These are phyloP conservation scores for Aspergillus tubingensis DNA, from an alignment of 2,329 filamentous ascomycete species.

Conservation along the genomic window DNA sequence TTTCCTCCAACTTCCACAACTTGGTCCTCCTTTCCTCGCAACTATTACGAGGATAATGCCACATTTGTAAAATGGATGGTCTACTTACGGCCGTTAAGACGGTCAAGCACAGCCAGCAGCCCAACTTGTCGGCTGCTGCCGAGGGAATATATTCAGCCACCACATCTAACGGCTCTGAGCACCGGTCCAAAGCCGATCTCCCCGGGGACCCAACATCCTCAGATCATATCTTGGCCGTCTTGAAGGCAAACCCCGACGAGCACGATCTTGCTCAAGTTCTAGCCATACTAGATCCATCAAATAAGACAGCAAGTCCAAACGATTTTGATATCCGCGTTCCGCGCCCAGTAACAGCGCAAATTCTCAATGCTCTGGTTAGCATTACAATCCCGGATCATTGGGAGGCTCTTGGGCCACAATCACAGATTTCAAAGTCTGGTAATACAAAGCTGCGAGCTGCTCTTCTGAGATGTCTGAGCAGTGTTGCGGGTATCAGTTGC, in stretches of 20 bases:
- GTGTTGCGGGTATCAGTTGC: constrained; percentile 76
- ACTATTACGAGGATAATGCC: constrained; percentile 10
- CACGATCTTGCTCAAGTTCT: constrained; percentile 35
- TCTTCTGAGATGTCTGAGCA: constrained; percentile 68
- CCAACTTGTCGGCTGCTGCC: constrained; percentile 20
- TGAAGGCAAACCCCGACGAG: constrained; percentile 44
- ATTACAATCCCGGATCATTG: constrained; percentile 83
- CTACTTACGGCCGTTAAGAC: constrained; percentile 44
- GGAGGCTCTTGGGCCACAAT: constrained; percentile 54
- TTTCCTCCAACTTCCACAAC: constrained; percentile 18
- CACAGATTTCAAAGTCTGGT: constrained; percentile 14
- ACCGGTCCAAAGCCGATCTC: constrained; percentile 14
- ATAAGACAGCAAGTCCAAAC: constrained; percentile 21
- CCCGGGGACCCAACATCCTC: constrained; percentile 28
- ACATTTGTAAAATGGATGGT: constrained; percentile 36
- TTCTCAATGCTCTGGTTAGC: constrained; percentile 73
- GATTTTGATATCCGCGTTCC: constrained; percentile 63
- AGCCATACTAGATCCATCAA: constrained; percentile 38
- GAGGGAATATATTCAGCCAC: constrained; percentile 12
- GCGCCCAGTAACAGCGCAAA: constrained; percentile 68
- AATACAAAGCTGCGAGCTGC: constrained; percentile 39
- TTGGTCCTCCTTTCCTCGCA: constrained; percentile 5
- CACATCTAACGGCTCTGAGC: constrained; percentile 14
- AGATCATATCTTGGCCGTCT: constrained; percentile 36
- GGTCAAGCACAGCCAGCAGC: constrained; percentile 27